Evolutionary conservation across 768 basidiomycete species (phyloP), one percentile per base, ranked within the genome.

Genomic region (Lentinula edodes): DNA sequence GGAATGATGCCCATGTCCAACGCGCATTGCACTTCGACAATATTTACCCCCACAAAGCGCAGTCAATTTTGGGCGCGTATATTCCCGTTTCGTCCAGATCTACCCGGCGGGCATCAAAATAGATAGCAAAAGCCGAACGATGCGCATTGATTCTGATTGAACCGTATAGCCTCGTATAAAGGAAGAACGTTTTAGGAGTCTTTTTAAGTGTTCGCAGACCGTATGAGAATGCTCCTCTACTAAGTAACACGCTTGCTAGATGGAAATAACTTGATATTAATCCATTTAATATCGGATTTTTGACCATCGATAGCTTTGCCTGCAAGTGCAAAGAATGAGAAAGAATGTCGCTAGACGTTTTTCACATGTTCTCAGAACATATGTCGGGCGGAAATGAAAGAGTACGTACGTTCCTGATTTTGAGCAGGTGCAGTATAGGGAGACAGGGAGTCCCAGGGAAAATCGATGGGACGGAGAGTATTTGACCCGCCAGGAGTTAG

Each of bases 261-360:
- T 13, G 16, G 35, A n/a, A n/a, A 16, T 57, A 20, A n/a, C 23
- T 13, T 34, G 32, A 46, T 20, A 58, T 58, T 48, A 18, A n/a
- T 18, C 36, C 36, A 16, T 50, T 35, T 48, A 58, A 46, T 58
- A 58, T 51, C 58, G 35, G 45, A 41, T n/a, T 51, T 58, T 38
- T 10, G 20, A 28, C 35, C 39, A 15, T 58, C 42, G 34, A 48
- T 58, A 23, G 48, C 18, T 38, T 45, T 6, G 12, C 23, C 18
- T 56, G 34, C 13, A 13, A 8, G 15, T 20, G 32, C 18, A 23
- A 28, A 42, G 41, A 28, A 43, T 32, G 10, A 18, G 16, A 20
- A 28, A 42, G 41, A 28, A 43, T 28, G 10, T 28, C 16, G 54
- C 23, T 43, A 13, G 32, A 36, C n/a, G 2, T 55, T 43, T 56